Conservation (phyloP, 78 protist genomes). For the Bodo saltans region DNA sequence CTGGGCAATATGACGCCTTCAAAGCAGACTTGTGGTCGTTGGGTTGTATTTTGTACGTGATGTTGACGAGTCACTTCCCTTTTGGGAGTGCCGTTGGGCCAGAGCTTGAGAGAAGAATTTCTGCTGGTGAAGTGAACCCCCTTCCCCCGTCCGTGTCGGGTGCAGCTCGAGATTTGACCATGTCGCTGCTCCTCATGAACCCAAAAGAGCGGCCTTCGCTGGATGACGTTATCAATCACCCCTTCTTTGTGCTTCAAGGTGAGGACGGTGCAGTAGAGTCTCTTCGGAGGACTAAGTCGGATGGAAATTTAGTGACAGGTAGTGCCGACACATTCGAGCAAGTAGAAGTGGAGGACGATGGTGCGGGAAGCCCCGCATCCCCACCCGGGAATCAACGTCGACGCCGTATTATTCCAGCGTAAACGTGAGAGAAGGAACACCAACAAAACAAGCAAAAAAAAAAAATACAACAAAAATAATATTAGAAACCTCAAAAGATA, state of each 20-base stretch:
- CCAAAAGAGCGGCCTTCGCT: background rate
- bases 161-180: background rate
- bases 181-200: background rate
- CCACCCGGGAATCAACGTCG: background rate
- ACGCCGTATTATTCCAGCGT: background rate
- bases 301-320: too few relatives aligned
- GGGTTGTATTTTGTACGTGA: conserved; percentile 63
- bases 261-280: background rate
- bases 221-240: background rate
- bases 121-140: background rate
- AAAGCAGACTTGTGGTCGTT: conserved; percentile 66
- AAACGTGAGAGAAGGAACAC: background rate
- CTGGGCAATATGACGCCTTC: conserved; percentile 50
- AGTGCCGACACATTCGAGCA: background rate
- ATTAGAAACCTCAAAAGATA: background rate
- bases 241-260: background rate
- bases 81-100: background rate
- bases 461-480: background rate
- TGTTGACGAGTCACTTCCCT: conserved; percentile 39
- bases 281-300: too few relatives aligned
- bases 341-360: background rate
- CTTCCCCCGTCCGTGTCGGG: background rate
- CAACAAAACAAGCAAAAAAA: conserved; percentile 5
- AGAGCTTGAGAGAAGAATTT: background rate
- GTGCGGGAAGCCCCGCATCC: background rate